A percentile compares a stretch with the other conserved stretches of the same genome.
phyloP scores from a whole-genome alignment of 305 asterid genomes.

The Solanum chacoense region DNA sequence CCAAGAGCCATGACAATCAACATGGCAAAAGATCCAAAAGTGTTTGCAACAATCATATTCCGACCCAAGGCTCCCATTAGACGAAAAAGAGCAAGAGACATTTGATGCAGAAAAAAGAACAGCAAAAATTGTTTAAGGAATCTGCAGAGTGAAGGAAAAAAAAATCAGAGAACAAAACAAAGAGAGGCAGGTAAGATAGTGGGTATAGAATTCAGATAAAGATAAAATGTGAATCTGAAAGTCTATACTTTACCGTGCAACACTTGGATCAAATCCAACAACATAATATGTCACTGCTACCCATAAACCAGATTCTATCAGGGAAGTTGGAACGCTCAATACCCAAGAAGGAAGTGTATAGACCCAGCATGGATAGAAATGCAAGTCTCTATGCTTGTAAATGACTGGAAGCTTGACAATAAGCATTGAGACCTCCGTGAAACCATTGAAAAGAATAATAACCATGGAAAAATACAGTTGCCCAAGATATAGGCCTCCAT shows the following conservation, averaged over 20 bases:
- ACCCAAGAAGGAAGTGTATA: conserved; percentile 91
- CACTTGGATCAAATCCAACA: conserved; percentile 87
- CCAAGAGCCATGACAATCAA: conserved; percentile 90
- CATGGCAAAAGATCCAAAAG: conserved; percentile 96
- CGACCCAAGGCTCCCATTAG: conserved; percentile 92
- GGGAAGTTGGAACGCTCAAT: conserved; percentile 75
- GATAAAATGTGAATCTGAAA: conserved; percentile 2
- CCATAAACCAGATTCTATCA: conserved; percentile 88
- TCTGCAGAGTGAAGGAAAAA: conserved; percentile 29
- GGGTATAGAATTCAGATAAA: neutral
- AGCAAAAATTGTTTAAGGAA: conserved; percentile 73
- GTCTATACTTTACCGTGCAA: conserved; percentile 42
- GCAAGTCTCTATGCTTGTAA: conserved; percentile 89
- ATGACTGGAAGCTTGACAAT: conserved; percentile 85
- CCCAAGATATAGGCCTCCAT: conserved; percentile 89
- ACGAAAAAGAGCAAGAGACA: conserved; percentile 82
- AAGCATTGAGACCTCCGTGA: conserved; percentile 92
- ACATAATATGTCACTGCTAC: conserved; percentile 81
- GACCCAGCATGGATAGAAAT: conserved; percentile 89
- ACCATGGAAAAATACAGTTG: conserved; percentile 75
- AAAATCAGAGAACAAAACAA: neutral
- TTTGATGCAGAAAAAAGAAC: conserved; percentile 82
- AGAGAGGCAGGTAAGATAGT: neutral
- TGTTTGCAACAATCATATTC: conserved; percentile 90
- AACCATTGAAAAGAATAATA: conserved; percentile 86